Conservation (phyloP, 2,329 filamentous ascomycete genomes). For the Scedosporium boydii region DNA sequence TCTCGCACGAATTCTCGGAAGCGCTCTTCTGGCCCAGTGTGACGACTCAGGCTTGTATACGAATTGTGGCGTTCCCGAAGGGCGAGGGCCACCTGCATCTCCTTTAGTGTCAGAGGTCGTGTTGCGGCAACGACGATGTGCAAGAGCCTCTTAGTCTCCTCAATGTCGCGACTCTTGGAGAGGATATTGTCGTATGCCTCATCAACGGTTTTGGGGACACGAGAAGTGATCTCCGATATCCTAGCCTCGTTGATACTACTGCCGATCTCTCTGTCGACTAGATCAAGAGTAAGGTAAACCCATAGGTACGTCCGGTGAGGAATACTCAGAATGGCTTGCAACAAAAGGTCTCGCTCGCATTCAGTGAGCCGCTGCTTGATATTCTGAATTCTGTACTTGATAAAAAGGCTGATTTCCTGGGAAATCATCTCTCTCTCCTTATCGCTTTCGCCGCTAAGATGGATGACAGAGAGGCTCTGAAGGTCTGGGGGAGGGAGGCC, state of each 20-base stretch:
- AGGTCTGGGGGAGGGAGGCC: conserved; percentile 11
- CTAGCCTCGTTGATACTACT: conserved; percentile 4
- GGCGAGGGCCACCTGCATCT: conserved; percentile 14
- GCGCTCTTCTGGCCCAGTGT: neutral
- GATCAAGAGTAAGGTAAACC: conserved; percentile 13
- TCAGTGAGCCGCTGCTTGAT: neutral
- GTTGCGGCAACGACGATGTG: conserved; percentile 16
- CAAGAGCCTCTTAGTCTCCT: conserved; percentile 11
- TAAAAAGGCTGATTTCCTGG: conserved; percentile 14
- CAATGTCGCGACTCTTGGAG: conserved; percentile 7
- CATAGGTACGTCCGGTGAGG: conserved; percentile 18
- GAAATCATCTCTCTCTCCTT: conserved; percentile 10
- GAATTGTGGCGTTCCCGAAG: neutral
- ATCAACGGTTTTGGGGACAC: conserved; percentile 14
- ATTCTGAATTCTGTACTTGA: conserved; percentile 8
- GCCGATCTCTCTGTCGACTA: conserved; percentile 11
- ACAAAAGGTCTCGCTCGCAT: conserved; percentile 9
- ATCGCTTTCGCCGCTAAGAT: conserved; percentile 12
- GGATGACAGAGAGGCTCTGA: conserved; percentile 9
- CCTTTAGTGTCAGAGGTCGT: conserved; percentile 14
- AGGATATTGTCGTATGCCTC: conserved; percentile 18
- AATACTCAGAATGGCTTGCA: conserved; percentile 7
- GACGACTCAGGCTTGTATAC: neutral
- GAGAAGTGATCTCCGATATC: neutral
- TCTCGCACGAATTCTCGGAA: conserved; percentile 13